These are phyloP conservation scores for Cordyceps sp. DNA, from an alignment of 2,329 filamentous ascomycete genomes.

Conservation along the genomic window DNA sequence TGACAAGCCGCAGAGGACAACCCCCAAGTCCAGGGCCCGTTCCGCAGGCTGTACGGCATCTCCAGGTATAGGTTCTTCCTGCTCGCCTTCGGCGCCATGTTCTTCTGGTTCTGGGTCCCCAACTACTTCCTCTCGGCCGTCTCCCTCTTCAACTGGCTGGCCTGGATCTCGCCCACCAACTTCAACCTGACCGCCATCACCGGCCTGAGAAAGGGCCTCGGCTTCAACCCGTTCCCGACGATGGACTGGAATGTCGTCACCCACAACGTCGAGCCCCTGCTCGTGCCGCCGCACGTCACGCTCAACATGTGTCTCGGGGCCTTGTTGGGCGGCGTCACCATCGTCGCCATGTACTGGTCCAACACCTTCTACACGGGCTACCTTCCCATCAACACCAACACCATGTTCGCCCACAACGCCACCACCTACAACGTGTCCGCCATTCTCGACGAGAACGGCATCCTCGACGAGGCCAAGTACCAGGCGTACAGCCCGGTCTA, in stretches of 20 bases:
- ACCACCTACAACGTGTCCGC: constrained; percentile 34
- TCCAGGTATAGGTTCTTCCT: constrained; percentile 41
- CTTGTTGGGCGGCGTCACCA: constrained; percentile 32
- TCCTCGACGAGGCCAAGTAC: constrained; percentile 39
- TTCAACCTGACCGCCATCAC: constrained; percentile 48
- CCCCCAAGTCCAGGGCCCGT: too few species aligned
- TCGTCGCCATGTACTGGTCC: constrained; percentile 33
- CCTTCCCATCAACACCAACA: constrained; percentile 35
- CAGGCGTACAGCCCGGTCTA: constrained; percentile 37
- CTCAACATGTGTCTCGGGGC: constrained; percentile 38
- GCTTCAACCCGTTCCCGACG: constrained; percentile 45
- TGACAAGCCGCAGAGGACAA: too few species aligned
- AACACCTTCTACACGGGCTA: constrained; percentile 35
- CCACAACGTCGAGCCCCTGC: constrained; percentile 41
- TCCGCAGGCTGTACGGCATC: constrained; percentile 46
- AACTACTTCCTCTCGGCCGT: constrained; percentile 42
- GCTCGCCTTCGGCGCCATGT: constrained; percentile 29
- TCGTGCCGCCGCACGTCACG: constrained; percentile 42
- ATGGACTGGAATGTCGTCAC: constrained; percentile 50
- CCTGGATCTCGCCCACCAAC: constrained; percentile 46
- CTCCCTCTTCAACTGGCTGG: constrained; percentile 41
- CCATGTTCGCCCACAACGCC: constrained; percentile 43
- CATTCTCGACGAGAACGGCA: constrained; percentile 33
- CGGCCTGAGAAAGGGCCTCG: constrained; percentile 42
- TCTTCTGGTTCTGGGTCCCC: constrained; percentile 42